Percentiles rank a stretch among this genome's conserved stretches.
Evolutionary conservation across 2,329 filamentous ascomycete species (phyloP).

Genomic region (Chaetomium globosum): DNA sequence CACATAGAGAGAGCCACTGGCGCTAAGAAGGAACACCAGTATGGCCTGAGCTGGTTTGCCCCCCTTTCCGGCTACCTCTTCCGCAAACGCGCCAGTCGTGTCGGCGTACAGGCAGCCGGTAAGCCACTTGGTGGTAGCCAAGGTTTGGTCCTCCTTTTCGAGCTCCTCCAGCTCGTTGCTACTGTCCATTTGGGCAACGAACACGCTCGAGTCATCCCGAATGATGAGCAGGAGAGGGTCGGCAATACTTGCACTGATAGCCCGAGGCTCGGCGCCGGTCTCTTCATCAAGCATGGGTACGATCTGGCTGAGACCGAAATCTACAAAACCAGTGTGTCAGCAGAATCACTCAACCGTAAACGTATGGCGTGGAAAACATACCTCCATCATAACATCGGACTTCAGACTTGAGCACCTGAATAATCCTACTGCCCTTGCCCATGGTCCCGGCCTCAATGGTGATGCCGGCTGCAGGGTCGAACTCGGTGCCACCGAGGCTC

Average conservation of each 20-base stretch:
- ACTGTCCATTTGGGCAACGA: slow-evolving; percentile 76
- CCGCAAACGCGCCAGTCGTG: slow-evolving; percentile 57
- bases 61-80: slow-evolving; percentile 46
- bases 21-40: slow-evolving; percentile 75
- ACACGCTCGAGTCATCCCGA: slow-evolving; percentile 78
- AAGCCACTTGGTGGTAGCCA: slow-evolving; percentile 70
- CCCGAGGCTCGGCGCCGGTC: slow-evolving; percentile 75
- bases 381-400: slow-evolving; percentile 88
- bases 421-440: slow-evolving; percentile 75
- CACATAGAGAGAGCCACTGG: slow-evolving; percentile 74
- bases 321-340: slow-evolving; percentile 49
- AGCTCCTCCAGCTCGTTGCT: slow-evolving; percentile 85
- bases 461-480: slow-evolving; percentile 83
- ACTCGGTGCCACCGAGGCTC: slow-evolving; percentile 79
- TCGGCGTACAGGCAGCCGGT: slow-evolving; percentile 85
- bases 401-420: slow-evolving; percentile 85
- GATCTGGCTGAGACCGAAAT: slow-evolving; percentile 86
- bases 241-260: slow-evolving; percentile 78
- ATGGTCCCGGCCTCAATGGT: slow-evolving; percentile 86
- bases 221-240: slow-evolving; percentile 85
- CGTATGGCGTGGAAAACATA: slow-evolving; percentile 50
- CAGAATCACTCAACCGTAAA: neutral
- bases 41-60: slow-evolving; percentile 53
- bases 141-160: slow-evolving; percentile 60
- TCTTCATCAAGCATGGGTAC: slow-evolving; percentile 91